Evolutionary conservation across 768 basidiomycete species (phyloP), one percentile per base, ranked within the genome.

Genomic region (Solioccasus polychromus): DNA sequence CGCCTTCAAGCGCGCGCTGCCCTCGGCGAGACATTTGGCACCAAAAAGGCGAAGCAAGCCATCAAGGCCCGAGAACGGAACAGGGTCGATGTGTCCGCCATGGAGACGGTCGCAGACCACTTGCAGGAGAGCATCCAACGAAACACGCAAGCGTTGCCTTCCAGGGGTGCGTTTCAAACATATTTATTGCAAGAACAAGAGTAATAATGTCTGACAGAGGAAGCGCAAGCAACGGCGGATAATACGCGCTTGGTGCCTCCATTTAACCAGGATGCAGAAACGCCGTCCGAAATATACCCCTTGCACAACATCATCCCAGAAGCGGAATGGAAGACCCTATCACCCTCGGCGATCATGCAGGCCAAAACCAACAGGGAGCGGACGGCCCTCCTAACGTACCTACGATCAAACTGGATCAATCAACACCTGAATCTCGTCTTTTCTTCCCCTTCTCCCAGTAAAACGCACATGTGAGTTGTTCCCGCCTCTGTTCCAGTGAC

Each of bases 11-110:
- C 84, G 14, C 77, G 84, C 32, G 88, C 79, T 44, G 74, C 79
- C n/a, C 78, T 99, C 2, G 93, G 95, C 25, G 85, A 92, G 63
- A 80, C 88, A 1, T 99, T 99, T 53, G 95, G 95, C 18, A 95
- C 93, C 20, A 90, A 92, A 70, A 98, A 96, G 63, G 91, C 92
- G 35, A 87, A 91, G 64, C 79, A 81, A 9, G 83, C 81, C 23
- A 93, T 97, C 59, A 79, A 79, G 42, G 87, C 92, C 4, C 79
- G 78, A 42, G 92, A 94, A 67, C 79, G 95, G 52, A 95, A 94
- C 68, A 83, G 83, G 63, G 83, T 99, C 29, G 92, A 96, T 68
- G 81, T 88, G 17, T 72, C 75, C 47, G 91, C 92, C 3, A 94
- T 96, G 88, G 79, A 88, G 62, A 80, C 80, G 8, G 90, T 91